Evolutionary conservation across 2,329 filamentous ascomycete species (phyloP).

Genomic region (Ceratocystis alfenasii): DNA sequence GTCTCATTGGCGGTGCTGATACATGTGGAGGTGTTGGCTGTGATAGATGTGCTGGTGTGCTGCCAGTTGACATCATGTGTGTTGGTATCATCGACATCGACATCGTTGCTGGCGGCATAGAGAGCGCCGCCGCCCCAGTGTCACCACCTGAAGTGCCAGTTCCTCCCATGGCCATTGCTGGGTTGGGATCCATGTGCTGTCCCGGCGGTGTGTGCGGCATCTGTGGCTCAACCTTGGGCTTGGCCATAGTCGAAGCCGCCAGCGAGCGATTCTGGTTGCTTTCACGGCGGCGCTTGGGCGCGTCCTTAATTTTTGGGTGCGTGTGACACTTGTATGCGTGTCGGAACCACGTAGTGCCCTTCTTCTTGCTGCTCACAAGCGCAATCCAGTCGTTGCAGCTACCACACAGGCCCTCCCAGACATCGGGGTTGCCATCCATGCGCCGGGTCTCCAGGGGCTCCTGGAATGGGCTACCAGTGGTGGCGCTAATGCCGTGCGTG

Average conservation of each 20-base stretch:
- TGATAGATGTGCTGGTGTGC: conserved; percentile 12
- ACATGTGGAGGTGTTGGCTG: background rate
- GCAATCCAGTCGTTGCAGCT: conserved; percentile 73
- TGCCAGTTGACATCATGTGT: conserved; percentile 24
- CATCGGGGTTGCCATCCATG: conserved; percentile 69
- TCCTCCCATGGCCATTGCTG: background rate
- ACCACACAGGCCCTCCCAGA: conserved; percentile 69
- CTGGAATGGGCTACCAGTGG: conserved; percentile 66
- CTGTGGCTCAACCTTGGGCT: conserved; percentile 34
- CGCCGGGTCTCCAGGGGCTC: conserved; percentile 62
- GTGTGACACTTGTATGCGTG: conserved; percentile 80
- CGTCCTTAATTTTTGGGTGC: conserved; percentile 59
- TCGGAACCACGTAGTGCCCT: conserved; percentile 83
- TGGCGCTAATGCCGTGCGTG: conserved; percentile 73
- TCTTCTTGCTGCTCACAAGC: conserved; percentile 75
- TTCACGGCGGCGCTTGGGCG: conserved; percentile 55
- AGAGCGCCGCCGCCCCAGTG: conserved; percentile 22
- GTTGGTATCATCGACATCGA: conserved; percentile 25
- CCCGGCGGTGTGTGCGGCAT: conserved; percentile 28
- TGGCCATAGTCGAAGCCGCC: conserved; percentile 35
- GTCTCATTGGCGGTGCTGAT: conserved; percentile 25
- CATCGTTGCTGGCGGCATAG: conserved; percentile 23
- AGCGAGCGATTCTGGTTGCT: conserved; percentile 40
- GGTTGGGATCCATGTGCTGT: conserved; percentile 32
- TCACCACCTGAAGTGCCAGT: conserved; percentile 21